Evolutionary conservation across 2,329 filamentous ascomycete genomes (phyloP), one percentile per base, ranked within the genome.

Genomic region (Periconia digitata): DNA sequence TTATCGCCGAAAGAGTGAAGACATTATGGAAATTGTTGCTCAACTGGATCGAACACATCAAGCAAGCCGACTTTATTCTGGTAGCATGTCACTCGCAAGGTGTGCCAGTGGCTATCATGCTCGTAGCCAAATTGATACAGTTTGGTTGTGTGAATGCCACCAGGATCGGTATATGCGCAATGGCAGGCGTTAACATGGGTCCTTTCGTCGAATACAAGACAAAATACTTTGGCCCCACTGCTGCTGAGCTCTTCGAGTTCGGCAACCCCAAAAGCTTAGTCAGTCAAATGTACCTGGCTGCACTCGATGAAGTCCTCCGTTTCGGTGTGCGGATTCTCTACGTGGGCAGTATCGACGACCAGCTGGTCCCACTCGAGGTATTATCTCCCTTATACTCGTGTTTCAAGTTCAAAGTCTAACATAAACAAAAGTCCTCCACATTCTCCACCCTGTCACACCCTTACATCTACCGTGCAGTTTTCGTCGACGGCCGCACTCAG

Each of bases 71-170:
- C 71, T 86, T 97, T 52, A 86, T 99, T 36, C 72, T 99, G 34
- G 76, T 99, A n/a, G 90, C 90, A 2, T 96, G 91, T 51, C 94
- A 99, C 70, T 95, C 90, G 2, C 94, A 99, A 70, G 94, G 94
- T 18, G 94, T 97, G 0, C 94, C 94, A 0, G 94, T 99, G 0
- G 87, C 89, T 6, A 82, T 96, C 50, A 96, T 96, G 85, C 79
- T 99, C 3, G 79, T 97, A 5, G 90, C 92, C 5, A 96, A 96
- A 70, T 78, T 99, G 36, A 92, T 99, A 45, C 87, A 94, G 44
- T 85, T 96, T 50, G 92, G 92, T 2, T 89, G 94, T 56, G 81
- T 97, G 23, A 85, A 84, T 13, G 81, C 82, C 13, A 82, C 87
- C 6, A 85, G 85, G 44, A 86, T 99, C 39, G 92, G 92, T 2